These are phyloP conservation scores for Calocera viscosa DNA, from an alignment of 768 basidiomycete species.

Conservation along the genomic window DNA sequence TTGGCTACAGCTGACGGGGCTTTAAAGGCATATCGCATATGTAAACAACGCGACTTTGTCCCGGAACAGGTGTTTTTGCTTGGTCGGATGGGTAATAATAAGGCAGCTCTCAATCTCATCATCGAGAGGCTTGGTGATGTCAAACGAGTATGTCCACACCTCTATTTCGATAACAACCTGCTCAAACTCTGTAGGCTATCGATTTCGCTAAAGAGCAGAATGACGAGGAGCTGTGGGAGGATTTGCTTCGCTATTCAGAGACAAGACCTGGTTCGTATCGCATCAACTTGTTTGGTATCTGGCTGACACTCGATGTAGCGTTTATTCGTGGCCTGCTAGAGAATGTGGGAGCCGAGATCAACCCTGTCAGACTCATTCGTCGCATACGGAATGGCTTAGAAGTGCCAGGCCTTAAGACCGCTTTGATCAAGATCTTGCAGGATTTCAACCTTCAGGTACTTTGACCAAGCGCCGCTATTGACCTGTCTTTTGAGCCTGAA, in stretches of 20 bases:
- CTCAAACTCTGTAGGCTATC: conserved; percentile 51
- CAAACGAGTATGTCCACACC: conserved; percentile 45
- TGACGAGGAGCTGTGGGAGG: conserved; percentile 97
- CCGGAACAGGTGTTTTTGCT: conserved; percentile 96
- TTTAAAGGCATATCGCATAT: conserved; percentile 68
- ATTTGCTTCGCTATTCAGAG: conserved; percentile 86
- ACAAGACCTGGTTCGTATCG: conserved; percentile 63
- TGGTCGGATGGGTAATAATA: conserved; percentile 96
- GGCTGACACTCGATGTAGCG: conserved; percentile 33
- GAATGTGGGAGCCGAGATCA: conserved; percentile 91
- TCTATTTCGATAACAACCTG: background rate
- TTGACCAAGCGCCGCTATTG: background rate
- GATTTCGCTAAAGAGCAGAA: conserved; percentile 97
- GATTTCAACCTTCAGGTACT: conserved; percentile 73
- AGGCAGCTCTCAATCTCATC: conserved; percentile 83
- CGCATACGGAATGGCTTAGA: conserved; percentile 93
- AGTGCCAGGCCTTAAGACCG: conserved; percentile 87
- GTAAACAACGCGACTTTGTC: conserved; percentile 73
- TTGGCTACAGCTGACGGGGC: background rate
- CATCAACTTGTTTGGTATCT: background rate
- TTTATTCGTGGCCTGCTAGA: conserved; percentile 93
- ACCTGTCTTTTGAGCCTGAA: background rate
- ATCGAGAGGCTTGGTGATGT: conserved; percentile 93
- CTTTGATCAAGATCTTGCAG: conserved; percentile 91
- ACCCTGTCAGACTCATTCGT: conserved; percentile 84